Base-by-base conservation (phyloP, 2,329 filamentous ascomycete species). In the Dendryphion nanum region DNA sequence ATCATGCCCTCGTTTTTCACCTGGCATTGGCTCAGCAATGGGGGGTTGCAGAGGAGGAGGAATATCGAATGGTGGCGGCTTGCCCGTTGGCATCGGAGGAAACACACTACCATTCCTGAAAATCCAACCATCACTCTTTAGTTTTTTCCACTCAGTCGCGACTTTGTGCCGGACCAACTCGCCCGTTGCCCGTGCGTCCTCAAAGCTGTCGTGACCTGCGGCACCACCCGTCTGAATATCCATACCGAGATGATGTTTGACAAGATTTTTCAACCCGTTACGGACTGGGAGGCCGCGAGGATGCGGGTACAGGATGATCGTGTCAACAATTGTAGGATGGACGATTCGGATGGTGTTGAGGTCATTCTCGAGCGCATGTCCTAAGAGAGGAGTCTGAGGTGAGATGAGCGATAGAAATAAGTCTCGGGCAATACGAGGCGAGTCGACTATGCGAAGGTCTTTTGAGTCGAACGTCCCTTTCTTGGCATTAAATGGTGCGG, bases 281-380 rank as follows among this genome's bases (percentile, higher is more conserved):
- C 93, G 83, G 37, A 82, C 76, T 0, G 93, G 93, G 1, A 96
- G 70, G 1, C 89, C 89, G 13, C 72, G 73, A 12, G 75, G 80
- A 57, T 95, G 89, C 0, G 90, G 89, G 61, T 81, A 98, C 0
- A 96, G 75, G 0, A 96, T 68, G 1, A 89, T 81, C 0, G 90
- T 96, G 63, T 97, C 91, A 54, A 96, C 78, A 37, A 96, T 75
- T 0, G 79, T 85, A 0, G 86, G 86, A 54, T 97, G 93, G 30
- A 95, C 82, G 35, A 97, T 77, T 23, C 91, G 85, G 28, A 85
- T 75, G 2, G 84, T 80, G 60, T 95, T 96, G 38, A 98, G 77
- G 56, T 98, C 93, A 59, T 98, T 98, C 57, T 98, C 93, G 6
- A 97, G 79, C 1, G 89, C 90, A 63, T 98, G 93, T 0, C 93